Evolutionary conservation across 1,284 basidiomycete genomes (phyloP).

Genomic region (Puccinia triticina): DNA sequence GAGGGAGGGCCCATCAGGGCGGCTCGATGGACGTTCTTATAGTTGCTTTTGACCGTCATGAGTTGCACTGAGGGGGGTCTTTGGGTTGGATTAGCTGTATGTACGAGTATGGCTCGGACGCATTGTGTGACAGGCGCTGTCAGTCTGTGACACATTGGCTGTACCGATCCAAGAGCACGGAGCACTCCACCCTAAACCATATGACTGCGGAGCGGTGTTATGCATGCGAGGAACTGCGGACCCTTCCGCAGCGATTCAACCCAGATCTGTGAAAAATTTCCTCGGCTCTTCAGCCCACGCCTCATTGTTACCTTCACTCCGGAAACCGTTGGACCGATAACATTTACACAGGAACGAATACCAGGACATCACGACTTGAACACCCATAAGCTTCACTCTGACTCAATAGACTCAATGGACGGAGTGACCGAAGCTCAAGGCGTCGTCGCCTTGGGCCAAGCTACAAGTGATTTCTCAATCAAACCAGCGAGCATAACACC

Average conservation of each 20-base stretch:
- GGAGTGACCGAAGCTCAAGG: conserved; percentile 45
- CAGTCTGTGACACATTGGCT: too few relatives aligned
- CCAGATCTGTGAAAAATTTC: not conserved
- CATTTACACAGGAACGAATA: too few relatives aligned
- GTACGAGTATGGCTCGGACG: too few relatives aligned
- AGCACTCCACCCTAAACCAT: not conserved
- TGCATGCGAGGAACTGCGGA: not conserved
- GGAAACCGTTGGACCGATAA: not conserved
- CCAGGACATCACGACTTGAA: too few relatives aligned
- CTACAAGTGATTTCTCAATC: conserved; percentile 60
- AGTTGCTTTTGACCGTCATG: too few relatives aligned
- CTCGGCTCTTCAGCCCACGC: not conserved
- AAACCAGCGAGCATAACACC: conserved; percentile 62
- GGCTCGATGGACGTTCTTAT: not conserved
- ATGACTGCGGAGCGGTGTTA: not conserved
- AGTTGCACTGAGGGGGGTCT: too few relatives aligned
- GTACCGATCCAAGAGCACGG: too few relatives aligned
- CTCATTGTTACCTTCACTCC: not conserved
- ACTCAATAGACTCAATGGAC: not conserved
- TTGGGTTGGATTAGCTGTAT: too few relatives aligned
- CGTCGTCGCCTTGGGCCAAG: conserved; percentile 53
- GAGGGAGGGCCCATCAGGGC: not conserved
- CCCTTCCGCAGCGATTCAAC: not conserved
- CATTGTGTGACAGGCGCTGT: too few relatives aligned
- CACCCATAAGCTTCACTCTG: not conserved